A percentile compares a stretch with the other conserved stretches of the same genome.
phyloP scores from a whole-genome alignment of 352 stramenopile genomes.

The Saprolegnia diclina region DNA sequence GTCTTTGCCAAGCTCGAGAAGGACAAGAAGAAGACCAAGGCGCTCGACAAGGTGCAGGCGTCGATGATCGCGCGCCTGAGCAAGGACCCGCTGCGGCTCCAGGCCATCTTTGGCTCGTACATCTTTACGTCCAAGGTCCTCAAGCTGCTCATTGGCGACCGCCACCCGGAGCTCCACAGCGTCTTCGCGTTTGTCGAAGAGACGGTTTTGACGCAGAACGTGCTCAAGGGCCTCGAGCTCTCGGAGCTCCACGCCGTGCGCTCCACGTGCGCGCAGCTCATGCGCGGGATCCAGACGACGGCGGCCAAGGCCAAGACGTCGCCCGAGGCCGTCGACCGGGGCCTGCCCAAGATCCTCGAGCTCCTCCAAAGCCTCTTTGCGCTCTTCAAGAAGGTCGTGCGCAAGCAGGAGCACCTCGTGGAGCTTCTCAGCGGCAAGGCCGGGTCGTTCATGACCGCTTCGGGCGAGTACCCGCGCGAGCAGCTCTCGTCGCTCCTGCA shows the following conservation, averaged over 20 bases:
- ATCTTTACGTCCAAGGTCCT: constrained; percentile 19
- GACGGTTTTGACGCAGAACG: constrained; percentile 9
- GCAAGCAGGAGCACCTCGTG: constrained; percentile 32
- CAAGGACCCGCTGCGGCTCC: constrained; percentile 20
- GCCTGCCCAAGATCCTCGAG: background rate
- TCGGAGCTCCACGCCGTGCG: constrained; percentile 13
- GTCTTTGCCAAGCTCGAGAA: constrained; percentile 5
- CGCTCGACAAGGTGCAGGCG: constrained; percentile 9
- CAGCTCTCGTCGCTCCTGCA: constrained; percentile 70
- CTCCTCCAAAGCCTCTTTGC: constrained; percentile 3
- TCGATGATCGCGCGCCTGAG: background rate
- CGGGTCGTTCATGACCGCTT: constrained; percentile 42
- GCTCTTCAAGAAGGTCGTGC: constrained; percentile 20
- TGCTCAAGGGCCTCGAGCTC: constrained; percentile 18
- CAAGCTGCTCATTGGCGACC: constrained; percentile 15
- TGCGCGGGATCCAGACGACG: background rate
- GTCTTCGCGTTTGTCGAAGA: constrained; percentile 25
- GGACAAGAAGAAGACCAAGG: constrained; percentile 26
- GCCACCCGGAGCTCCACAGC: constrained; percentile 5
- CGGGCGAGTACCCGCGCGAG: constrained; percentile 41
- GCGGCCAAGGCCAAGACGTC: background rate
- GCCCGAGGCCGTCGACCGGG: background rate
- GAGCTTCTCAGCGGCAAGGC: constrained; percentile 44
- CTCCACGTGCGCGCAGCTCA: background rate
- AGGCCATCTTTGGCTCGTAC: constrained; percentile 20